Conservation (phyloP, 2,329 filamentous ascomycete genomes). For the Cladosporium sp. region DNA sequence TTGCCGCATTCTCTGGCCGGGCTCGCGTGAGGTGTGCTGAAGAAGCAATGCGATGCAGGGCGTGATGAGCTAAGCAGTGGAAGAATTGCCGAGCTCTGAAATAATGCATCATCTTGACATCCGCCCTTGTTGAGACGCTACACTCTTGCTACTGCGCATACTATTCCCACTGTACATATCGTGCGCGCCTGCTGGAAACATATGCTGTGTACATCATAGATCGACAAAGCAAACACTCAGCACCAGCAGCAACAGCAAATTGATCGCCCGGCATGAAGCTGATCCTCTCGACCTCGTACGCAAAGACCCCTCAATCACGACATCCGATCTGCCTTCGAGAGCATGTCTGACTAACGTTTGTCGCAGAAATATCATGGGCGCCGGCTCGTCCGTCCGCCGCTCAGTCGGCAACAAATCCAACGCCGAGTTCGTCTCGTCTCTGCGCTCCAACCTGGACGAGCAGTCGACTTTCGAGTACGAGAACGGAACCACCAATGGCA, state of each 20-base stretch:
- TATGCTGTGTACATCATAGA: not conserved
- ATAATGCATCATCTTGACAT: slow-evolving; percentile 13
- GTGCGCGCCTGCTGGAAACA: not conserved
- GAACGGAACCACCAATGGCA: slow-evolving; percentile 24
- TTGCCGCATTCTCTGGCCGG: not conserved
- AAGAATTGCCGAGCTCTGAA: slow-evolving; percentile 12
- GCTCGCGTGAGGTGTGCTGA: not conserved
- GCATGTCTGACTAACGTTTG: slow-evolving; percentile 5
- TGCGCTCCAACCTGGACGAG: slow-evolving; percentile 73
- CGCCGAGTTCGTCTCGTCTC: slow-evolving; percentile 84
- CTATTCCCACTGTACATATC: not conserved
- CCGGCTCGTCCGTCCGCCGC: slow-evolving; percentile 79
- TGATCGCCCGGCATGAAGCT: slow-evolving; percentile 68
- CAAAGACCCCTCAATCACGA: slow-evolving; percentile 26
- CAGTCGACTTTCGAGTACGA: slow-evolving; percentile 25
- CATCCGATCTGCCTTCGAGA: slow-evolving; percentile 22
- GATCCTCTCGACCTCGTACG: slow-evolving; percentile 83
- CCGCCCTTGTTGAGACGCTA: not conserved
- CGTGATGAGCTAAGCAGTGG: slow-evolving; percentile 11
- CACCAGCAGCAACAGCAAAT: not conserved
- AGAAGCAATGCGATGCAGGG: not conserved
- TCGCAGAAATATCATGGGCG: slow-evolving; percentile 77
- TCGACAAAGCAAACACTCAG: not conserved
- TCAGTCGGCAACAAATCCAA: slow-evolving; percentile 81
- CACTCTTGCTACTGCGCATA: not conserved